These are phyloP conservation scores for Trichosanthes cucumerina DNA, from an alignment of 306 rosid genomes.

Conservation along the genomic window DNA sequence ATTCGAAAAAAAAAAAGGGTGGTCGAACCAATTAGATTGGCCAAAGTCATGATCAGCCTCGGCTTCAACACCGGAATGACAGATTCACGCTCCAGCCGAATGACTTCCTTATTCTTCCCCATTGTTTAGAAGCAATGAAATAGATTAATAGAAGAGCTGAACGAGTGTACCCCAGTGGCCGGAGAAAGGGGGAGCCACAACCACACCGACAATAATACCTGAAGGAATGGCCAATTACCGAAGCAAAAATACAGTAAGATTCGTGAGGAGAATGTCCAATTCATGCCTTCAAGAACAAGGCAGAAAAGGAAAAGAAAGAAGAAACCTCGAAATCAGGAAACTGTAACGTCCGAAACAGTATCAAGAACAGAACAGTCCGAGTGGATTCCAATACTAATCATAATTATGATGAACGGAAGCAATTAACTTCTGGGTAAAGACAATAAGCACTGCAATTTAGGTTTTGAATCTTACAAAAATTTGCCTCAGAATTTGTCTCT, in stretches of 20 bases:
- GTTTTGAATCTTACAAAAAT: background rate
- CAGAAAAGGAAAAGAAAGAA: background rate
- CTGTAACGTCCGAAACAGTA: background rate
- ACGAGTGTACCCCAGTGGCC: background rate
- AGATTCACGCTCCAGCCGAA: constrained; percentile 83
- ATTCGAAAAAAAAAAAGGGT: background rate
- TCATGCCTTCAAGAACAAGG: background rate
- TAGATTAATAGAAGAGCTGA: background rate
- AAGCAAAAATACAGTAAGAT: constrained; percentile 3
- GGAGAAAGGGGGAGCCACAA: background rate
- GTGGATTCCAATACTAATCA: background rate
- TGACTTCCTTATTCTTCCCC: constrained; percentile 39
- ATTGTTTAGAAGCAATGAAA: background rate
- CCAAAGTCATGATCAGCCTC: constrained; percentile 62
- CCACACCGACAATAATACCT: background rate
- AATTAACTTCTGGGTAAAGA: background rate
- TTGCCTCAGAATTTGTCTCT: background rate
- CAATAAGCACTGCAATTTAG: background rate
- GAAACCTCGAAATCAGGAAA: constrained; percentile 5
- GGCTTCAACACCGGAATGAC: constrained; percentile 87
- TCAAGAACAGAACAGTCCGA: background rate
- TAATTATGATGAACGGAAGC: background rate
- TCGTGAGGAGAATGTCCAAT: background rate
- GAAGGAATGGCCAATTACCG: background rate
- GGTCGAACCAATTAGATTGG: constrained; percentile 64